Base-by-base conservation (phyloP, 345 rosid genomes). In the Alliaria petiolata region DNA sequence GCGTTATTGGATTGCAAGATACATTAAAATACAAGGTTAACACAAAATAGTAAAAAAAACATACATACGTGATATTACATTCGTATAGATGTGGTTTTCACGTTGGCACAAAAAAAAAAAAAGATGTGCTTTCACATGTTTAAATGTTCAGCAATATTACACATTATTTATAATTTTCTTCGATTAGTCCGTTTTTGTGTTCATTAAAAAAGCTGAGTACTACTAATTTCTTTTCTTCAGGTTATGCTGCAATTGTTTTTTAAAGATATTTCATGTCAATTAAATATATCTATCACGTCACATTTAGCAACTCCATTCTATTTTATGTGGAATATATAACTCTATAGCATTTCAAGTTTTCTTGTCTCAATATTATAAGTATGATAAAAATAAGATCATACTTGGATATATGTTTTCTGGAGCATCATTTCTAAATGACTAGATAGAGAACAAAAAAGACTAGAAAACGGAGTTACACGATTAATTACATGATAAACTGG, bases 1-100 rank as follows among this genome's bases (percentile, higher is more conserved):
- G 74, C 79, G 59, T 51, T 68, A 22, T 61, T 14, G 22, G 62
- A 56, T 66, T 36, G 55, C 52, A 35, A 58, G 30, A 65, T 74
- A 33, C 14, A 74, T 52, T 62, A 53, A 63, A 52, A 7, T 43
- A 63, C 42, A 71, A n/a, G 51, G 44, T 64, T 72, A n/a, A 65
- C 15, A 50, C 51, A 65, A 56, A 56, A 65, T 47, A 47, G 15
- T 65, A 49, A 54, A 72, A 33, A 22, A 22, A 1, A 25, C 3
- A 38, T 26, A 57, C 5, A 52, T 49, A 25, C 6, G 4, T 22
- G 19, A 72, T 65, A 43, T 47, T 74, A 39, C 30, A 40, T 45
- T 38, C 46, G 44, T 26, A 42, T 67, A 55, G 26, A 72, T 65
- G 8, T 60, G 35, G 11, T 28, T 50, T 60, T 50, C 38, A 35